phyloP scores from a whole-genome alignment of 768 basidiomycete species.

The Fomitopsis serialis region DNA sequence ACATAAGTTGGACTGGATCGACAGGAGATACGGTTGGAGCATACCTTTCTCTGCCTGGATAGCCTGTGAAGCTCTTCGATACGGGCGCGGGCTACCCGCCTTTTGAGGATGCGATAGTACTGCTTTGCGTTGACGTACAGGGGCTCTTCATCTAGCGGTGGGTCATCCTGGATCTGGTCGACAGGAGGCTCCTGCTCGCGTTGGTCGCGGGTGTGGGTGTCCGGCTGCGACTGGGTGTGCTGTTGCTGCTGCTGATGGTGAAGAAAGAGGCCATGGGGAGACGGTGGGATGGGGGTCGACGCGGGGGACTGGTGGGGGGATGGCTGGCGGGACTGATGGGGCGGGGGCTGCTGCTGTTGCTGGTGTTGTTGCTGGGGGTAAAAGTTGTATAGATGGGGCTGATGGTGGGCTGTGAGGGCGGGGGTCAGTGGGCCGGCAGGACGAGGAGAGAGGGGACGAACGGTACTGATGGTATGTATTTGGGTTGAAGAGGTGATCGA shows the following conservation, averaged over 20 bases:
- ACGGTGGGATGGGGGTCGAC: constrained; percentile 18
- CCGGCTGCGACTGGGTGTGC: constrained; percentile 11
- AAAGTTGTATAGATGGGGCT: constrained; percentile 16
- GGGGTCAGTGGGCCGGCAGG: constrained; percentile 9
- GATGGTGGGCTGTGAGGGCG: constrained; percentile 16
- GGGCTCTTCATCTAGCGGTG: constrained; percentile 84
- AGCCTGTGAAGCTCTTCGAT: constrained; percentile 92
- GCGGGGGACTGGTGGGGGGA: constrained; percentile 23
- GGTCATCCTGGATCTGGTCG: constrained; percentile 32
- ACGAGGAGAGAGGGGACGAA: constrained; percentile 21
- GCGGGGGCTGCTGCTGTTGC: constrained; percentile 16
- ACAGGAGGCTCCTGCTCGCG: constrained; percentile 18
- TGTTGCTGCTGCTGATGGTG: constrained; percentile 17
- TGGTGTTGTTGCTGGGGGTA: constrained; percentile 19
- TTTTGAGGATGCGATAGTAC: constrained; percentile 96
- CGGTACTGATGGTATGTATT: constrained; percentile 44
- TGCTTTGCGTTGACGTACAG: constrained; percentile 99
- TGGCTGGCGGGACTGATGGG: constrained; percentile 26
- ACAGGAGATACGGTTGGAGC: constrained; percentile 10
- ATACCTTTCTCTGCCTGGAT: constrained; percentile 92
- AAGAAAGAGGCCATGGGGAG: constrained; percentile 26
- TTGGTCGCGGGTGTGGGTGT: constrained; percentile 13
- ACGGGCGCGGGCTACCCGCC: constrained; percentile 84
- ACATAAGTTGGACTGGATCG: not conserved
- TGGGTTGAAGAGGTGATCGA: constrained; percentile 58